Evolutionary conservation across 2,329 filamentous ascomycete species (phyloP), one percentile per base, ranked within the genome.

Genomic region (Xylariaceae sp.): DNA sequence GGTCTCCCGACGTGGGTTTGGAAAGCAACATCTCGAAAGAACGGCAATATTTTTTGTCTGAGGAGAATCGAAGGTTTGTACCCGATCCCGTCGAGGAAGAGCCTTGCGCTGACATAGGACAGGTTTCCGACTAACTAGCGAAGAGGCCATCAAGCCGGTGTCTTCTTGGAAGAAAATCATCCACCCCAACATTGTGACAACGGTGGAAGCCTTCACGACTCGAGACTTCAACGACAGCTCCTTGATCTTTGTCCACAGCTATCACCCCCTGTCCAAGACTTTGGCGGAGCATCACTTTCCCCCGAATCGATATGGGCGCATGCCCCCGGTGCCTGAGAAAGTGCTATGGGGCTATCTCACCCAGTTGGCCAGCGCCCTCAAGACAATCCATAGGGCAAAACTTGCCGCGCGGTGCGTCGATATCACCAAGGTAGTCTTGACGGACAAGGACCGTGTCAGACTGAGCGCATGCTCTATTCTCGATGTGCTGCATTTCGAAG

Each of bases 1-100:
- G 87, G 88, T 18, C 94, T 87, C 51, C 77, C 82, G 5, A 94
- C 83, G 49, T 96, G 89, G 87, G 77, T 94, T 1, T 98, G 95
- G 65, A 96, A 96, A 63, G 90, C 89, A 7, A 80, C 82, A 16
- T 94, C 87, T 5, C 81, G 75, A 57, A 92, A 92, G 55, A 90
- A 90, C 49, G 92, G 89, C 9, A 80, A 84, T 44, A 77, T 80
- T n/a, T 96, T 94, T 59, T 87, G 82, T 37, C 66, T 98, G 29
- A 76, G 92, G 42, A 75, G 92, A 41, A 72, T 98, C 15, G 88
- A 95, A 69, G 83, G 78, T 77, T 58, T 33, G 56, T 36, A 23
- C 19, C 18, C 21, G 14, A 22, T 14, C 7, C 24, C 9, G 26
- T 18, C 21, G 16, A 11, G 19, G 26, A 8, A 27, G 18, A 16